Evolutionary conservation across 1,284 basidiomycete genomes (phyloP), one percentile per base, ranked within the genome.

Genomic region (Baeospora myosura): DNA sequence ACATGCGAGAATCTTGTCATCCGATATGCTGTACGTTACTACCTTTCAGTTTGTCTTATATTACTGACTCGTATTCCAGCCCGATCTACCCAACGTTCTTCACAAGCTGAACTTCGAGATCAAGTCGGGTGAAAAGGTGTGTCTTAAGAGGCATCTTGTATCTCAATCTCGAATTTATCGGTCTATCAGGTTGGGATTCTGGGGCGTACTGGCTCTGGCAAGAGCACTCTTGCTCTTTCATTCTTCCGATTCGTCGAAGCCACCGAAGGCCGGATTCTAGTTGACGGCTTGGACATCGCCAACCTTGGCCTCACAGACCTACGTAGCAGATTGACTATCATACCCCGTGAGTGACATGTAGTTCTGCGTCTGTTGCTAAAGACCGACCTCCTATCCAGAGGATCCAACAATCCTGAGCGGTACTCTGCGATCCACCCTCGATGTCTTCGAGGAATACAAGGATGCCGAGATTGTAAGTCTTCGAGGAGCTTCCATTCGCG

Each of bases 221-320:
- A 94, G 65, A 88, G 82, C 43, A 96, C 92, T 1, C 74, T 97
- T 12, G 92, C 92, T 0, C 68, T 96, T 20, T 88, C 87, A 16
- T 92, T 97, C 71, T 97, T 98, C 81, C 81, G 96, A 40, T 95
- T 96, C 55, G 89, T 95, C 17, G 92, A 96, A 55, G 85, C 92
- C 0, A 80, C 81, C 0, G 74, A 82, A 53, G 92, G 92, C 1
- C 66, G 69, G 4, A 97, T 98, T 44, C 43, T 81, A 16, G 78
- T 99, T 38, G 95, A 98, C 61, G 88, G 76, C n/a, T 52, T 94
- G 18, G 88, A 96, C 52, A 93, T 93, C 42, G 69, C 87, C 26
- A 75, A 76, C 50, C 78, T 97, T 47, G 91, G 92, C n/a, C 66
- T 96, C 25, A 84, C 85, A 0, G 91, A 95, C 59, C 71, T 98